phyloP scores from a whole-genome alignment of 306 rosid genomes.

The Dalbergia cultrata region DNA sequence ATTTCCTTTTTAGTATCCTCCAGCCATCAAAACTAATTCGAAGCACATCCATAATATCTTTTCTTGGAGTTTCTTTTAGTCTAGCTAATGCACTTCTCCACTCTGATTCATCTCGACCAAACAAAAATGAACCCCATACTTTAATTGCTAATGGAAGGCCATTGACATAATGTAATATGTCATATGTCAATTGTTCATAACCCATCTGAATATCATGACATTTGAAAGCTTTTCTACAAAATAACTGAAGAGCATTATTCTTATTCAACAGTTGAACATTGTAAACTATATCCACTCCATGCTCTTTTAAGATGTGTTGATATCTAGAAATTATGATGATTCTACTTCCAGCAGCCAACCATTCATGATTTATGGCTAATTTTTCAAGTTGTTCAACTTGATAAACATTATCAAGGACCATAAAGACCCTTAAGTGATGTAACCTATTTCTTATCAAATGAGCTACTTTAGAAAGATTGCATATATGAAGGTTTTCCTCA shows the following conservation, averaged over 20 bases:
- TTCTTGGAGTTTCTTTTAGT: background rate
- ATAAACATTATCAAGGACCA: constrained; percentile 32
- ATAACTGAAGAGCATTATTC: background rate
- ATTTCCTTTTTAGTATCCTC: background rate
- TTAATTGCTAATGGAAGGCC: background rate
- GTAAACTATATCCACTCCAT: background rate
- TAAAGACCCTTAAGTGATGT: background rate
- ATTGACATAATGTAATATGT: background rate
- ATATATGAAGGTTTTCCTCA: background rate
- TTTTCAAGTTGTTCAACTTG: background rate
- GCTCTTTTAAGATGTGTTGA: background rate
- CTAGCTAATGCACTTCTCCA: constrained; percentile 25
- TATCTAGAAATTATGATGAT: constrained; percentile 20
- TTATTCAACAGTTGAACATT: background rate
- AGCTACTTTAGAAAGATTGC: background rate
- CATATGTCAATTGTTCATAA: background rate
- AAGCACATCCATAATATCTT: background rate
- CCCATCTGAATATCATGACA: background rate
- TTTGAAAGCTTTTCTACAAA: constrained; percentile 12
- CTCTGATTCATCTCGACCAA: background rate
- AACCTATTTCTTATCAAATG: background rate
- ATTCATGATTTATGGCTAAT: background rate
- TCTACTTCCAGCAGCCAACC: constrained; percentile 4
- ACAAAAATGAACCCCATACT: constrained; percentile 18
- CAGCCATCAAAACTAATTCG: constrained; percentile 15